A percentile compares a stretch with the other conserved stretches of the same genome.
Evolutionary conservation across 345 rosid genomes (phyloP).

Genomic region (Brassica napus): Da-Ae NC_063436.1:1567501-1568000

Average conservation of each 20-base stretch:
- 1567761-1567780: slow-evolving; percentile 73
- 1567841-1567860: slow-evolving; percentile 47
- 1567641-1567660: slow-evolving; percentile 74
- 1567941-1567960: slow-evolving; percentile 6
- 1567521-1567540: neutral
- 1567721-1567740: neutral
- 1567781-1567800: slow-evolving; percentile 79
- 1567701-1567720: slow-evolving; percentile 20
- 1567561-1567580: neutral
- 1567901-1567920: slow-evolving; percentile 79
- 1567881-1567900: slow-evolving; percentile 71
- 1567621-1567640: slow-evolving; percentile 80
- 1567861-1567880: slow-evolving; percentile 86
- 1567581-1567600: slow-evolving; percentile 72
- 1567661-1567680: slow-evolving; percentile 77
- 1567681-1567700: slow-evolving; percentile 86
- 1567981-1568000: slow-evolving; percentile 16
- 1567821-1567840: slow-evolving; percentile 73
- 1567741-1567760: slow-evolving; percentile 23
- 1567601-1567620: slow-evolving; percentile 74
- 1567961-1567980: neutral
- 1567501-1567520: slow-evolving; percentile 8
- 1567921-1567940: slow-evolving; percentile 63
- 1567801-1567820: slow-evolving; percentile 72
- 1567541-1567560: neutral